Base-by-base conservation (phyloP, 1,139 yeast genomes). In the Chernovozyma sophiae-reginae region DNA sequence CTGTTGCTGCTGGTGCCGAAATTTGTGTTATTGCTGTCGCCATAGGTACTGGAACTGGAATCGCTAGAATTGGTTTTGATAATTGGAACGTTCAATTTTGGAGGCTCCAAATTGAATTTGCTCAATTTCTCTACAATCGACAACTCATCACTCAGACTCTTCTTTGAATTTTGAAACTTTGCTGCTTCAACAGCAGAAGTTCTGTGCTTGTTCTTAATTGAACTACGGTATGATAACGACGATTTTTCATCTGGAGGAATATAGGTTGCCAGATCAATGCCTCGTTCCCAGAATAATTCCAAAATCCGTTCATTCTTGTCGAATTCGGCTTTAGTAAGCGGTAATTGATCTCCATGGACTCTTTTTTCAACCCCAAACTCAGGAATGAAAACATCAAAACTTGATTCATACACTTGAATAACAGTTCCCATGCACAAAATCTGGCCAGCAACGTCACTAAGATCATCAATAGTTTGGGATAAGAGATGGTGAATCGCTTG, bases 271-370 rank as follows among this genome's bases (percentile, higher is more conserved):
- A 96, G 77, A 56, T 90, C 97, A 37, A 86, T 77, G 13, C 94
- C 95, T 42, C 78, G 79, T 58, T 87, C 95, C 98, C 98, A 92
- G 56, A 76, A 89, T 36, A 92, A 68, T 57, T 90, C 97, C 51
- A 92, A 70, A 4, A 79, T 64, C 35, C 89, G 72, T 25, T 75
- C 69, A 20, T 58, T 56, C 53, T 82, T 84, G 55, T 86, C 94
- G 58, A 85, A 92, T 56, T 92, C 97, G 4, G 97, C 97, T 60
- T 89, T 89, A 19, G 78, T 80, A 44, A 92, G 68, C 13, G 98
- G 98, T 40, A 92, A 69, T 59, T 92, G 98, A 62, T 92, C 98
- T 30, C 97, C 97, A 53, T 92, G 98, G 20, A 92, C 97, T 52
- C 98, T 79, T 63, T 92, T 92, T 58, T 92, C 98, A 48, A 92